Percentiles rank a stretch among this genome's conserved stretches.
Conservation (phyloP, 2,329 filamentous ascomycete species). For the Claviceps sp. region DNA sequence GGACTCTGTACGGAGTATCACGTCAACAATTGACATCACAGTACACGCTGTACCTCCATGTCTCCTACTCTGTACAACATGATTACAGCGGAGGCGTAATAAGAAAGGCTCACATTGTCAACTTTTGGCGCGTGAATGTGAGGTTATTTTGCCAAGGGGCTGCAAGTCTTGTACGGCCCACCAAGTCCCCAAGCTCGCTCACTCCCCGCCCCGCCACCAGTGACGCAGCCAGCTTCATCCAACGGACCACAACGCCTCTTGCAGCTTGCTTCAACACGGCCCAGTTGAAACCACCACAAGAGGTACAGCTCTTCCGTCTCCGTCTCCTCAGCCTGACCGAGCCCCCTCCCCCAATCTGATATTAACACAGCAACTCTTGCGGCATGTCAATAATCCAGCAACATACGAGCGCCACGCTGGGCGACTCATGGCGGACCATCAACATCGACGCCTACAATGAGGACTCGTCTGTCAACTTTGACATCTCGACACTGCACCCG, state of each 20-base stretch:
- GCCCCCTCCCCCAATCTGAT: background rate
- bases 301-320: background rate
- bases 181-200: too few species aligned
- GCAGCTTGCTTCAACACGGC: background rate
- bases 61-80: too few species aligned
- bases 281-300: background rate
- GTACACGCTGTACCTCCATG: too few species aligned
- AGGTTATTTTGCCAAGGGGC: too few species aligned
- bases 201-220: too few species aligned
- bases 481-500: constrained; percentile 69
- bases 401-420: constrained; percentile 44
- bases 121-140: too few species aligned
- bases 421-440: constrained; percentile 71
- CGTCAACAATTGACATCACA: too few species aligned
- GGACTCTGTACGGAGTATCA: too few species aligned
- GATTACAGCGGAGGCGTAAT: too few species aligned
- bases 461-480: constrained; percentile 85
- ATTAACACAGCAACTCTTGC: background rate
- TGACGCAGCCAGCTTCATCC: constrained; percentile 11
- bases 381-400: constrained; percentile 56
- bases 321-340: background rate
- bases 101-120: too few species aligned
- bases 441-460: constrained; percentile 86
- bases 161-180: too few species aligned
- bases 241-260: background rate